Conservation (phyloP, 768 basidiomycete genomes). For the Lyophyllum semitale region DNA sequence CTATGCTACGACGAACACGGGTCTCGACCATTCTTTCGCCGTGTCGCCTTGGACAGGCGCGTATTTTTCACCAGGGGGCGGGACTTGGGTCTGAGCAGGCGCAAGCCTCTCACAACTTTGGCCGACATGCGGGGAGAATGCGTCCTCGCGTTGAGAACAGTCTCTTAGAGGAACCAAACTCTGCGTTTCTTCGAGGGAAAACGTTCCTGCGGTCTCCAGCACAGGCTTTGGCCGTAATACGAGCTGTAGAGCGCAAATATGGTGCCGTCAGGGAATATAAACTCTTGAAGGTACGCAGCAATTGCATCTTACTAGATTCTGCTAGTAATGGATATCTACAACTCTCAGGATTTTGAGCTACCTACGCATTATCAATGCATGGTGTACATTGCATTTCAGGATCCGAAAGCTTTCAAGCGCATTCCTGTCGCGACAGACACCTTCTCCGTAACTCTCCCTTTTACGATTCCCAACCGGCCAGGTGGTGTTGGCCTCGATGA, state of each 20-base stretch:
- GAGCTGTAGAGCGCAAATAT: slow-evolving; percentile 56
- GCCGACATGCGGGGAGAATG: neutral
- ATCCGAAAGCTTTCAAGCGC: slow-evolving; percentile 39
- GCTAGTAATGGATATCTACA: neutral
- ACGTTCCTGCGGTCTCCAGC: slow-evolving; percentile 35
- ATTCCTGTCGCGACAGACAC: slow-evolving; percentile 31
- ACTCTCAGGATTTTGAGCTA: slow-evolving; percentile 48
- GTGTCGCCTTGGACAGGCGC: slow-evolving; percentile 1
- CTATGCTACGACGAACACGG: slow-evolving; percentile 5
- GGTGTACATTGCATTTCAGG: slow-evolving; percentile 46
- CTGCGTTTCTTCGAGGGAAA: slow-evolving; percentile 42
- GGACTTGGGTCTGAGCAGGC: neutral
- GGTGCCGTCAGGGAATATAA: slow-evolving; percentile 47
- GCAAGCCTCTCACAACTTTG: neutral
- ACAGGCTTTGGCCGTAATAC: slow-evolving; percentile 53
- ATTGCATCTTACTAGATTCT: neutral
- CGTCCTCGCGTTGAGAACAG: slow-evolving; percentile 4
- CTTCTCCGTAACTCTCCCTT: slow-evolving; percentile 28
- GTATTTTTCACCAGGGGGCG: slow-evolving; percentile 5
- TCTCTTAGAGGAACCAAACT: slow-evolving; percentile 24
- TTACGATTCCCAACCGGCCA: slow-evolving; percentile 16
- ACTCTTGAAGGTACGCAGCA: slow-evolving; percentile 38
- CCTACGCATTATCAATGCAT: slow-evolving; percentile 42
- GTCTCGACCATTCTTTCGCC: neutral
- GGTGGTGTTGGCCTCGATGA: slow-evolving; percentile 41